These are phyloP conservation scores for Termitomyces sp. DNA, from an alignment of 768 basidiomycete genomes.

Conservation along the genomic window DNA sequence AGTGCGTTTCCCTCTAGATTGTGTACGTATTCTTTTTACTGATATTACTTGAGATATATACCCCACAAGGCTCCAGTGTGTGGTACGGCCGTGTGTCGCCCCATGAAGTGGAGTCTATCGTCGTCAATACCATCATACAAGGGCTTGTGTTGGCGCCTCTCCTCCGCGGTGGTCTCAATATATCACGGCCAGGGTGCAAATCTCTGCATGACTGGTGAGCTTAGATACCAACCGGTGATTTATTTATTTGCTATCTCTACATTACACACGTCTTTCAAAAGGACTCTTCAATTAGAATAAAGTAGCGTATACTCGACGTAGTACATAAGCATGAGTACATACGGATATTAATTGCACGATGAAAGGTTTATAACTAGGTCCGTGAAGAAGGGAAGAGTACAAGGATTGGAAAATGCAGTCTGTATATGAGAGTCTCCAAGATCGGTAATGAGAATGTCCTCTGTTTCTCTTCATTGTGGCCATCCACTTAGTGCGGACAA, in stretches of 20 bases:
- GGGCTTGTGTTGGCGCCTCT: conserved; percentile 84
- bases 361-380: conserved; percentile 8
- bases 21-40: not conserved
- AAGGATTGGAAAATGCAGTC: not conserved
- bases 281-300: conserved; percentile 14
- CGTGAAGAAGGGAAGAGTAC: conserved; percentile 4
- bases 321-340: conserved; percentile 16
- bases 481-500: conserved; percentile 16
- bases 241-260: conserved; percentile 4
- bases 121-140: conserved; percentile 80
- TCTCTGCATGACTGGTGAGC: conserved; percentile 70
- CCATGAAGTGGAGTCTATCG: conserved; percentile 83
- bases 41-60: conserved; percentile 63
- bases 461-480: conserved; percentile 8
- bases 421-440: too few species aligned
- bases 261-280: not conserved
- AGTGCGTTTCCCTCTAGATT: conserved; percentile 43
- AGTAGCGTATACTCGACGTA: conserved; percentile 16
- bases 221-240: not conserved
- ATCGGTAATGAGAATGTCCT: conserved; percentile 10
- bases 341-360: conserved; percentile 15
- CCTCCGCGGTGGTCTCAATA: conserved; percentile 82
- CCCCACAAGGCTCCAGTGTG: conserved; percentile 78
- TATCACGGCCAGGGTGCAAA: conserved; percentile 65
- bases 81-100: conserved; percentile 96